Evolutionary conservation across 345 rosid genomes (phyloP).

Genomic region (Reutealis trisperma): DNA sequence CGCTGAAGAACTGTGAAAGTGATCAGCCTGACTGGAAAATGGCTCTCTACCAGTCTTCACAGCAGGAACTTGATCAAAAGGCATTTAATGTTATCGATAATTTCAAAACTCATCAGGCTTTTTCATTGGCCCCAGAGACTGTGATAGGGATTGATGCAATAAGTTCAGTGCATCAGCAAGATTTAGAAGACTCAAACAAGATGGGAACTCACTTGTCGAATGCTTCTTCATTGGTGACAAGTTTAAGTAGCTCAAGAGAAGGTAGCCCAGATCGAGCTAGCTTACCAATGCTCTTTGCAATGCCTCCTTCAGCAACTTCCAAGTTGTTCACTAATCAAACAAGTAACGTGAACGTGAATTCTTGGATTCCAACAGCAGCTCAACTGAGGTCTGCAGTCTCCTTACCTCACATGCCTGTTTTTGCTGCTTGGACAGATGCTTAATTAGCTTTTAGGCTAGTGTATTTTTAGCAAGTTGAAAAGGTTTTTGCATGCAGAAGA

Average conservation of each 20-base stretch:
- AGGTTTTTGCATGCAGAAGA: constrained; percentile 24
- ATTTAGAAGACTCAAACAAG: constrained; percentile 35
- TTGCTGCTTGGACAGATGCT: constrained; percentile 85
- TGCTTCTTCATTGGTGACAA: constrained; percentile 54
- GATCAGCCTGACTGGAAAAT: constrained; percentile 43
- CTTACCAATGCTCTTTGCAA: constrained; percentile 47
- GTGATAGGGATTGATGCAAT: constrained; percentile 25
- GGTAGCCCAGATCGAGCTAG: constrained; percentile 56
- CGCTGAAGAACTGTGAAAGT: constrained; percentile 23
- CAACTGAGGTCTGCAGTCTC: constrained; percentile 53
- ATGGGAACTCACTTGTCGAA: constrained; percentile 44
- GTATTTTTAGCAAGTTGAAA: constrained; percentile 1
- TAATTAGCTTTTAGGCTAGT: constrained; percentile 24
- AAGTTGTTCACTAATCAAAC: constrained; percentile 46
- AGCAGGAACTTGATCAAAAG: constrained; percentile 39
- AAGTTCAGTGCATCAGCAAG: constrained; percentile 27
- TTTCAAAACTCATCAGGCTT: constrained; percentile 30
- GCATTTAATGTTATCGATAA: constrained; percentile 19
- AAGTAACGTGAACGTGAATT: constrained; percentile 40
- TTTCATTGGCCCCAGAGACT: constrained; percentile 34
- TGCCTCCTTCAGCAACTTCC: constrained; percentile 49
- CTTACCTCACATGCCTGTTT: constrained; percentile 71
- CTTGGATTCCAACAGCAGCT: constrained; percentile 61
- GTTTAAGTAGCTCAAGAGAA: constrained; percentile 60
- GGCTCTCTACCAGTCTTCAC: constrained; percentile 38